phyloP scores from a whole-genome alignment of 2,329 filamentous ascomycete species.

The Alternaria consortialis region DNA sequence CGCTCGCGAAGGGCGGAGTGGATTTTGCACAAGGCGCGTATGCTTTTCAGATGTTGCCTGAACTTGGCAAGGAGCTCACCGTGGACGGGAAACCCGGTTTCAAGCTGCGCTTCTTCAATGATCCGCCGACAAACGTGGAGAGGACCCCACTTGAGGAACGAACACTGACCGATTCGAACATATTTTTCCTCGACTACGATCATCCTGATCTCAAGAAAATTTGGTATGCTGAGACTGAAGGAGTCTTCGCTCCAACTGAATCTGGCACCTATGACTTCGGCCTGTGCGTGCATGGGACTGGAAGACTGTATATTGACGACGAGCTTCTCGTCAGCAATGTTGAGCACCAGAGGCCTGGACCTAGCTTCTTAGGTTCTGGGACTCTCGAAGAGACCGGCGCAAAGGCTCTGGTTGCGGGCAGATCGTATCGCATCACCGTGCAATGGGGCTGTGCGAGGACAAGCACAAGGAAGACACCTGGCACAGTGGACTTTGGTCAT shows the following conservation, averaged over 20 bases:
- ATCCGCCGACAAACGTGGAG: neutral
- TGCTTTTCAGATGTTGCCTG: neutral
- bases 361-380: neutral
- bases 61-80: neutral
- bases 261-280: constrained; percentile 22
- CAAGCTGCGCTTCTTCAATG: neutral
- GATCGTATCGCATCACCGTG: neutral
- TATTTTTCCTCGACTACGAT: neutral
- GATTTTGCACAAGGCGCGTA: neutral
- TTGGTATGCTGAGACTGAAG: neutral
- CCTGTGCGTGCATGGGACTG: constrained; percentile 27
- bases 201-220: neutral
- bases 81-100: neutral
- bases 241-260: constrained; percentile 11
- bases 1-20: neutral
- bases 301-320: constrained; percentile 47
- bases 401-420: neutral
- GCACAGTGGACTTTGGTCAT: neutral
- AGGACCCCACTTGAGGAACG: neutral
- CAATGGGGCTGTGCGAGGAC: neutral
- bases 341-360: neutral
- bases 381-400: neutral
- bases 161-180: neutral
- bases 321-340: neutral
- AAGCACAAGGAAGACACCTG: neutral